Conservation (phyloP, 164 flowering plant genomes). For the Nelumbo lutea region DNA sequence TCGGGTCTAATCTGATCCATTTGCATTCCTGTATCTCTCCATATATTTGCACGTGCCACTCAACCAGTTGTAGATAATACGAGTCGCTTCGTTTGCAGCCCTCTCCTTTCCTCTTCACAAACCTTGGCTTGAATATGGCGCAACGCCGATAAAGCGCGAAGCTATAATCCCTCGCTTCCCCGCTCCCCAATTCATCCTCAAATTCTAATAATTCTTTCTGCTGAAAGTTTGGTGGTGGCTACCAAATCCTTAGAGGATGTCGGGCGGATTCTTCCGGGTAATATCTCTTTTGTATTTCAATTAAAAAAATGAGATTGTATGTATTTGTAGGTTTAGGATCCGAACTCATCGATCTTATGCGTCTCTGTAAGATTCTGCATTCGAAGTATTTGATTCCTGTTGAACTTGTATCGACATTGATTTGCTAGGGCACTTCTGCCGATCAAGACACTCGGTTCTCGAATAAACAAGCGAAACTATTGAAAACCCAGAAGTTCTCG, state of each 20-base stretch:
- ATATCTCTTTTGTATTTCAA: background rate
- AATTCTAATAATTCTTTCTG: too few species aligned
- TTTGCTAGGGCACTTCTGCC: conserved; percentile 84
- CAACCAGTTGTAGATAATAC: too few species aligned
- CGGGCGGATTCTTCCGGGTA: conserved; percentile 98
- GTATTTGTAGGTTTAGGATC: background rate
- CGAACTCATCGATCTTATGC: background rate
- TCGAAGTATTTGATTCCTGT: background rate
- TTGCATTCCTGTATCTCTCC: too few species aligned
- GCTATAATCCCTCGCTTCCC: too few species aligned
- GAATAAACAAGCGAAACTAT: conserved; percentile 91
- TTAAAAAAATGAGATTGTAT: background rate
- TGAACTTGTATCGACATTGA: conserved; percentile 1
- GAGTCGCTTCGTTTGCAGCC: background rate
- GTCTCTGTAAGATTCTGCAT: background rate
- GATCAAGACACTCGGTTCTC: conserved; percentile 99
- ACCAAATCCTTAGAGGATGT: conserved; percentile 69
- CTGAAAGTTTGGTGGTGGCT: background rate
- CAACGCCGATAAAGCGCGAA: too few species aligned
- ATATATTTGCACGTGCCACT: too few species aligned
- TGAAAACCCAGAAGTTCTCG: conserved; percentile 92
- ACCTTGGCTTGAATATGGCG: too few species aligned
- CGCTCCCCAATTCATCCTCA: too few species aligned
- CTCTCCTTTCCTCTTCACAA: background rate
- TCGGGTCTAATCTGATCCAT: too few species aligned